These are phyloP conservation scores for Pichia cabralensis DNA, from an alignment of 805 yeast genomes.

Conservation along the genomic window DNA sequence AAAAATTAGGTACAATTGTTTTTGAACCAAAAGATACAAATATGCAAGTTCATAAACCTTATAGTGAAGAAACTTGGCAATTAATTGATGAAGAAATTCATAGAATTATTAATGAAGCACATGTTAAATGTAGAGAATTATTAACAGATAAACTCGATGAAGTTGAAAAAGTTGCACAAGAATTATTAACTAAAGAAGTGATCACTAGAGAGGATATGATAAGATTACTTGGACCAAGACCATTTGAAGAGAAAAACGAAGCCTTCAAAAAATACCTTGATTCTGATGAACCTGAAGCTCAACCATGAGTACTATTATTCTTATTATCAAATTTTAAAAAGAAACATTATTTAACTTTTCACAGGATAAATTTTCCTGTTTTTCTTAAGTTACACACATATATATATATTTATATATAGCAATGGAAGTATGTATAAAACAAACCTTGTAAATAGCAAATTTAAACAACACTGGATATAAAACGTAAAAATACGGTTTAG, in stretches of 20 bases:
- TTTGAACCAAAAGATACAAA: conserved; percentile 42
- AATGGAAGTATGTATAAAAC: too few species aligned
- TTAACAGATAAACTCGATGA: conserved; percentile 46
- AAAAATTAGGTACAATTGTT: conserved; percentile 53
- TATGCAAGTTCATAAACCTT: conserved; percentile 47
- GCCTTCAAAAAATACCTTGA: conserved; percentile 83
- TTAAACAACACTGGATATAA: too few species aligned
- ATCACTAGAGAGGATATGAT: conserved; percentile 76
- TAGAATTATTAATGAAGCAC: conserved; percentile 55
- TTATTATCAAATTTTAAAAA: background rate
- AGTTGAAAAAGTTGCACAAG: conserved; percentile 66
- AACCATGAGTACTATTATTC: background rate
- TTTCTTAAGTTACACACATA: too few species aligned
- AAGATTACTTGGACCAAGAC: conserved; percentile 64
- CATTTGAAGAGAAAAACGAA: conserved; percentile 69
- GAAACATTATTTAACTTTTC: too few species aligned
- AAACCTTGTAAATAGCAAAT: too few species aligned
- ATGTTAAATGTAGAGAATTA: conserved; percentile 46
- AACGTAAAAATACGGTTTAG: too few species aligned
- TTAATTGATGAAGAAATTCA: conserved; percentile 62
- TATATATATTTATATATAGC: too few species aligned
- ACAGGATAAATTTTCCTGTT: too few species aligned
- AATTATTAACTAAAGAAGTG: conserved; percentile 63
- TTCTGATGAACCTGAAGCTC: conserved; percentile 10
- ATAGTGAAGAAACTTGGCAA: conserved; percentile 62